Conservation (phyloP, 140 eudicot genomes). For the Anethum foeniculum region DNA sequence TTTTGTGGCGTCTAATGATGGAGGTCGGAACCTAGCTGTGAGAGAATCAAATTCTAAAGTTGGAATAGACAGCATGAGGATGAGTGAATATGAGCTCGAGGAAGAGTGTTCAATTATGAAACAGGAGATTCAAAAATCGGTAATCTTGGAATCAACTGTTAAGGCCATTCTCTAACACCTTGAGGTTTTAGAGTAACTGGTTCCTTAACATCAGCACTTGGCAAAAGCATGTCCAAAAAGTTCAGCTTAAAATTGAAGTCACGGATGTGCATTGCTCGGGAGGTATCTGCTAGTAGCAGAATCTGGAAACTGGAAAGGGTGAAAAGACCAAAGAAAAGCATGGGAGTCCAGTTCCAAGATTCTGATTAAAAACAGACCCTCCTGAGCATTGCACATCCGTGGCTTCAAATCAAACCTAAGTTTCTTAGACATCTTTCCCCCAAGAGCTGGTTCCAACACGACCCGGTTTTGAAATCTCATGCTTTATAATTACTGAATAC, state of each 20-base stretch:
- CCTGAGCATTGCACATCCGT: conserved; percentile 94
- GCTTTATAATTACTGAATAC: conserved; percentile 64
- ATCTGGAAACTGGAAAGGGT: conserved; percentile 30
- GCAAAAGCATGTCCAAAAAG: conserved; percentile 73
- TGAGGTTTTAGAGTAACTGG: too few relatives aligned
- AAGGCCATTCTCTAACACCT: too few relatives aligned
- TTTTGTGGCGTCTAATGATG: conserved; percentile 38
- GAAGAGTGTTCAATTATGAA: conserved; percentile 83
- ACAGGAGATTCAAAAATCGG: conserved; percentile 74
- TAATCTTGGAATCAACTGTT: conserved; percentile 19
- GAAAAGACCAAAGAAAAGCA: conserved; percentile 5
- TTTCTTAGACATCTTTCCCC: conserved; percentile 66
- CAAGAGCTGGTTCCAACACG: conserved; percentile 40
- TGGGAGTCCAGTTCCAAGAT: conserved; percentile 22
- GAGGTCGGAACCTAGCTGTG: conserved; percentile 67
- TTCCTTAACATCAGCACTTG: too few relatives aligned
- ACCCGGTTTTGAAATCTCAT: conserved; percentile 78
- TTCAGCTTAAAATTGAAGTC: conserved; percentile 70
- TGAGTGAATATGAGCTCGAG: conserved; percentile 93
- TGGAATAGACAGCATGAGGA: conserved; percentile 90
- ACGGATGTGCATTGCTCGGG: conserved; percentile 93
- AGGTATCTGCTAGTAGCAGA: conserved; percentile 79
- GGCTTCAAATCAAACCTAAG: conserved; percentile 66
- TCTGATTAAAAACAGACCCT: conserved; percentile 78
- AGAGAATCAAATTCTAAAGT: conserved; percentile 90